Evolutionary conservation across 2,329 filamentous ascomycete species (phyloP).

Genomic region (Trichophaea hybrida): DNA sequence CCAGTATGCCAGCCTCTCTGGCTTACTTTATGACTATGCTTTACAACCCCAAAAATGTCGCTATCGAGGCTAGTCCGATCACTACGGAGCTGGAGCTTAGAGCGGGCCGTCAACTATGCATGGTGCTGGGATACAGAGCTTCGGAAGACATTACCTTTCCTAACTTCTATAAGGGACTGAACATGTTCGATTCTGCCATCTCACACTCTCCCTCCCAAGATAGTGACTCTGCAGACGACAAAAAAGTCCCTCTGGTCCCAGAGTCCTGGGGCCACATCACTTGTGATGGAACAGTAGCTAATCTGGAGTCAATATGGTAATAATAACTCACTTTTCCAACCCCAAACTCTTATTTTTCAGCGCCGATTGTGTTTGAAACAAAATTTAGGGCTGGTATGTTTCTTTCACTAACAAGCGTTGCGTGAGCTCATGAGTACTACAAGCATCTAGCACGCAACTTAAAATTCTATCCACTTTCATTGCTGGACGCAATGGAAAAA

Average conservation of each 20-base stretch:
- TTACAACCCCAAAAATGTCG: constrained; percentile 39
- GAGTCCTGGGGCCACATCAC: too few relatives aligned
- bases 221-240: too few relatives aligned
- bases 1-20: too few relatives aligned
- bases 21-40: too few relatives aligned
- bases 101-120: constrained; percentile 36
- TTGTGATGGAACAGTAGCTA: constrained; percentile 36
- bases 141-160: constrained; percentile 16
- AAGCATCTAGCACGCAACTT: constrained; percentile 37
- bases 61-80: constrained; percentile 36
- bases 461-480: constrained; percentile 36
- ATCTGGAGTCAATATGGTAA: constrained; percentile 38
- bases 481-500: constrained; percentile 28
- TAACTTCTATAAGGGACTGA: background rate
- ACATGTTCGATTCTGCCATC: background rate
- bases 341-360: too few relatives aligned
- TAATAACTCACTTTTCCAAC: too few relatives aligned
- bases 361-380: too few relatives aligned
- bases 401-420: too few relatives aligned
- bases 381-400: too few relatives aligned
- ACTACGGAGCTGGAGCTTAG: constrained; percentile 35
- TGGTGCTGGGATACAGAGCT: constrained; percentile 36
- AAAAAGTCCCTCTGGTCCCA: too few relatives aligned
- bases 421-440: too few relatives aligned
- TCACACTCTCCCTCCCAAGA: too few relatives aligned